phyloP scores from a whole-genome alignment of 78 protist genomes.

The Salpingoeca rosetta region DNA sequence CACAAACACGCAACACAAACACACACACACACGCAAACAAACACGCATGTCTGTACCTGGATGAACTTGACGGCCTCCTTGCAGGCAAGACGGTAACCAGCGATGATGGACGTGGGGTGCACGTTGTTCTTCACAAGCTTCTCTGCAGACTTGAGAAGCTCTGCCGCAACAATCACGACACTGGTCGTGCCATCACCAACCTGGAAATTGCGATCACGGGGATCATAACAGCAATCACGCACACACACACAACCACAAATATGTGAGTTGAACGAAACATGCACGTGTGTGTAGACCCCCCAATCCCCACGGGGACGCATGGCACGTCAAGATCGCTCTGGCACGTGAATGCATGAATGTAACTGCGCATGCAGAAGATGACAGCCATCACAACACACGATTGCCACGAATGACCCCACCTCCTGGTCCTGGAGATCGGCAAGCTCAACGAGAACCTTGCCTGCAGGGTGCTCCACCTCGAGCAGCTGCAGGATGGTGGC shows the following conservation, averaged over 20 bases:
- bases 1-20: too few relatives aligned
- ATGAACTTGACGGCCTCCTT: slow-evolving; percentile 82
- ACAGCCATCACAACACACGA: too few relatives aligned
- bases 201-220: slow-evolving; percentile 36
- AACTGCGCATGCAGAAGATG: too few relatives aligned
- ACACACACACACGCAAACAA: too few relatives aligned
- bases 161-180: slow-evolving; percentile 97
- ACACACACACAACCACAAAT: too few relatives aligned
- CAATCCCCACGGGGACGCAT: too few relatives aligned
- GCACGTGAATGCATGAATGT: too few relatives aligned
- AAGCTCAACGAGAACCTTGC: slow-evolving; percentile 82
- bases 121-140: slow-evolving; percentile 50
- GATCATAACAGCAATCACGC: too few relatives aligned
- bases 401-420: slow-evolving; percentile 57
- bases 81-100: slow-evolving; percentile 89
- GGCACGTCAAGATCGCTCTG: too few relatives aligned
- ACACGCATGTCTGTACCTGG: slow-evolving; percentile 14
- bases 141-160: slow-evolving; percentile 87
- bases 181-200: slow-evolving; percentile 98
- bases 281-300: too few relatives aligned
- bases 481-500: slow-evolving; percentile 88
- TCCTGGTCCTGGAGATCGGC: slow-evolving; percentile 89
- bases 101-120: slow-evolving; percentile 97
- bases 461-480: slow-evolving; percentile 96
- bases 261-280: too few relatives aligned